Base-by-base conservation (phyloP, 495 filamentous ascomycete species). In the Trichoderma virens region DNA sequence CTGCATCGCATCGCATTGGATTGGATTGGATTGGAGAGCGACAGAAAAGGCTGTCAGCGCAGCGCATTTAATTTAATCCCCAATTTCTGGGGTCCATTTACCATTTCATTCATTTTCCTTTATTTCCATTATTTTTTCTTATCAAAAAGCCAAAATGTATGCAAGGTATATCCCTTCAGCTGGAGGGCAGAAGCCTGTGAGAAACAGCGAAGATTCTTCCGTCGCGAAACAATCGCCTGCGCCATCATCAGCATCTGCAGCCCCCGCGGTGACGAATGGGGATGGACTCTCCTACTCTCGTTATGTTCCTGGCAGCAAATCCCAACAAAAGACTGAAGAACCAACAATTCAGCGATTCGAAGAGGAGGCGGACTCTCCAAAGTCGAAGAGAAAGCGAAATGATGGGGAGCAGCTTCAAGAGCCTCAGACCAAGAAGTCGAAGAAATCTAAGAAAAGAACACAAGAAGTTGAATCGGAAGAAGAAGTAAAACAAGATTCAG, bases 291-390 rank as follows among this genome's bases (percentile, higher is more conserved):
- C 72, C 16, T 80, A 81, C 63, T 73, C 76, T 6, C 77, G 79
- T 73, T 79, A 80, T 62, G 75, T 80, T 2, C 74, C 73, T 23
- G 70, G 71, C 43, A 64, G 65, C 5, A 70, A 69, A 59, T 7
- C 61, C 4, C 8, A 28, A 6, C 35, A 38, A 14, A 20, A 62
- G 18, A 61, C 23, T n/a, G 65, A 66, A 6, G n/a, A 32, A n/a
- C 43, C 61, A 32, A 56, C 66, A 25, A 56, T 64, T 60, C 45
- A 65, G 23, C 47, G 28, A 35, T 34, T 28, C 9, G 59, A 64
- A 16, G 27, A 65, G 27, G 68, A 63, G 45, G 66, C 72, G 13
- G 68, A 65, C 1, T 56, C 66, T 5, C 67, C 73, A 47, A 71
- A 66, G 27, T 59, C 64, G 8, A 73, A 64, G 56, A n/a, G 73